A percentile compares a stretch with the other conserved stretches of the same genome.
Evolutionary conservation across 805 yeast genomes (phyloP).

Genomic region (Scheffersomyces amazonensis): DNA sequence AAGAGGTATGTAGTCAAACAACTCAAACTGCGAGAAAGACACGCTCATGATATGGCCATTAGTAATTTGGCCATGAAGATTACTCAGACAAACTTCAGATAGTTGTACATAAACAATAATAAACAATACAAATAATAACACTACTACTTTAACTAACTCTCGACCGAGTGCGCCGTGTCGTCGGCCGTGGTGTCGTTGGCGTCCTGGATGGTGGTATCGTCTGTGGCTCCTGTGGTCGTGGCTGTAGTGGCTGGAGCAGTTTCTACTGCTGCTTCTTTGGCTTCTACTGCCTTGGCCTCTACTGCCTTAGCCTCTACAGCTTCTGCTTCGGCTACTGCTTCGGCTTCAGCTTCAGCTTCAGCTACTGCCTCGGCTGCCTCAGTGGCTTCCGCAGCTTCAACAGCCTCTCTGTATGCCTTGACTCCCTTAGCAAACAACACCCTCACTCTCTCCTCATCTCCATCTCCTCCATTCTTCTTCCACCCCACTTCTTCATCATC

Average conservation of each 20-base stretch:
- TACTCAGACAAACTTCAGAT: not conserved
- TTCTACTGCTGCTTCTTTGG: slow-evolving; percentile 6
- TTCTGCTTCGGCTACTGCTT: slow-evolving; percentile 21
- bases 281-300: slow-evolving; percentile 8
- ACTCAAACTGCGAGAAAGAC: slow-evolving; percentile 58
- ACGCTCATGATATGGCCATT: slow-evolving; percentile 48
- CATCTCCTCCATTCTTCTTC: slow-evolving; percentile 44
- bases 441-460: slow-evolving; percentile 29
- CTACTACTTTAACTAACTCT: too few relatives aligned
- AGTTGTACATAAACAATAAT: too few relatives aligned
- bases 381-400: slow-evolving; percentile 8
- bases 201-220: slow-evolving; percentile 47
- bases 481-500: slow-evolving; percentile 56
- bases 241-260: slow-evolving; percentile 8
- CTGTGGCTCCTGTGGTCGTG: slow-evolving; percentile 13
- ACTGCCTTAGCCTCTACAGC: slow-evolving; percentile 34
- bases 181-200: slow-evolving; percentile 49
- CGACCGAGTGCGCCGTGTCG: slow-evolving; percentile 34
- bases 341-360: slow-evolving; percentile 7
- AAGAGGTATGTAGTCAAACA: slow-evolving; percentile 55
- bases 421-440: slow-evolving; percentile 41
- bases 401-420: slow-evolving; percentile 18
- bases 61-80: not conserved
- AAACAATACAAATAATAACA: not conserved
- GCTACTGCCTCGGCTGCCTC: slow-evolving; percentile 7